Evolutionary conservation across 768 basidiomycete species (phyloP).

Genomic region (Suillus paluster): DNA sequence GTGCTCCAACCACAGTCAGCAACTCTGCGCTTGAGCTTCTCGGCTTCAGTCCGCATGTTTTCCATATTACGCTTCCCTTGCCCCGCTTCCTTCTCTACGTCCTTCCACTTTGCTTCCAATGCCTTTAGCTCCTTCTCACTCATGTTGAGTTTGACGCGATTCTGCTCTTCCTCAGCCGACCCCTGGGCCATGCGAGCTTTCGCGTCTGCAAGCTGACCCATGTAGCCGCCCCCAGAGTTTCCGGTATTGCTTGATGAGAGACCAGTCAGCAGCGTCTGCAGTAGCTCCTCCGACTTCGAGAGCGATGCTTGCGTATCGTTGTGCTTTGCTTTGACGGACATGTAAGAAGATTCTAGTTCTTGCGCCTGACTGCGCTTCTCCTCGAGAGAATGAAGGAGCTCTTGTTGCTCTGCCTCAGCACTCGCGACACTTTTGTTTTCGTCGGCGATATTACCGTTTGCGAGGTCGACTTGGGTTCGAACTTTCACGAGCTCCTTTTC

Average conservation of each 20-base stretch:
- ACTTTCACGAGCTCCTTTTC: slow-evolving; percentile 84
- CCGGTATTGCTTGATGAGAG: slow-evolving; percentile 71
- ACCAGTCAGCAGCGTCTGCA: slow-evolving; percentile 93
- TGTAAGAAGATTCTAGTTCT: slow-evolving; percentile 56
- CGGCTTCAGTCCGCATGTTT: slow-evolving; percentile 58
- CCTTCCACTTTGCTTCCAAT: slow-evolving; percentile 81
- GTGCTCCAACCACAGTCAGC: slow-evolving; percentile 74
- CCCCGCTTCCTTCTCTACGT: slow-evolving; percentile 81
- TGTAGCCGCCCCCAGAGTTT: slow-evolving; percentile 86
- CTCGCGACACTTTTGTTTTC: slow-evolving; percentile 66
- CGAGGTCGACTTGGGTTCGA: slow-evolving; percentile 85
- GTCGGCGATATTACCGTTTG: slow-evolving; percentile 72
- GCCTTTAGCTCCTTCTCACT: slow-evolving; percentile 76
- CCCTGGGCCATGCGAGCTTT: slow-evolving; percentile 75
- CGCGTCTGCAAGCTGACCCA: slow-evolving; percentile 93
- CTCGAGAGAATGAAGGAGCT: slow-evolving; percentile 61
- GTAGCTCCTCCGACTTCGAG: slow-evolving; percentile 82
- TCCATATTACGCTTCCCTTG: slow-evolving; percentile 75
- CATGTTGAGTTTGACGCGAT: slow-evolving; percentile 74
- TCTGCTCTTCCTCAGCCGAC: slow-evolving; percentile 84
- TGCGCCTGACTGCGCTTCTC: slow-evolving; percentile 66
- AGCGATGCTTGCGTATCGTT: slow-evolving; percentile 62
- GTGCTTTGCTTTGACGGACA: slow-evolving; percentile 71
- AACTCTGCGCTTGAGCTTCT: slow-evolving; percentile 55
- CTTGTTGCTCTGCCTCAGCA: slow-evolving; percentile 59